Percentiles rank a stretch among this genome's conserved stretches.
phyloP scores from a whole-genome alignment of 2,329 filamentous ascomycete genomes.

The Ilyonectria destructans region DNA sequence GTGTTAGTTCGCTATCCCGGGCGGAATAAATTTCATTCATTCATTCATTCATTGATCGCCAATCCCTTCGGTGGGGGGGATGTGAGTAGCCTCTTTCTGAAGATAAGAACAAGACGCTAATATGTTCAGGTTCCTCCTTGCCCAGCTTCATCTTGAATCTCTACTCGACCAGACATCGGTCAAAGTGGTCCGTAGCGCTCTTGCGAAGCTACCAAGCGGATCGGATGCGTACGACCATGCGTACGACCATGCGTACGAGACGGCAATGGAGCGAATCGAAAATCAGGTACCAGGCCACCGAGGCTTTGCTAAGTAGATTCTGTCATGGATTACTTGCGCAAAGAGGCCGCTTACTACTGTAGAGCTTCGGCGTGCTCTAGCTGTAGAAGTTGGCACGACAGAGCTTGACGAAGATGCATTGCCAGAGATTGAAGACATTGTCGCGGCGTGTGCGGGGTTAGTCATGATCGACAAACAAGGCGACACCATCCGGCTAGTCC shows the following conservation, averaged over 20 bases:
- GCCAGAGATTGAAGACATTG: slow-evolving; percentile 30
- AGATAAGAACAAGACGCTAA: background rate
- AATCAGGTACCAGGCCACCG: slow-evolving; percentile 51
- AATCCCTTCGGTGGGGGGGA: slow-evolving; percentile 26
- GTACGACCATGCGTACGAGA: slow-evolving; percentile 59
- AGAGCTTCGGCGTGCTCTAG: slow-evolving; percentile 62
- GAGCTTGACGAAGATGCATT: slow-evolving; percentile 56
- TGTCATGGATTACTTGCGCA: slow-evolving; percentile 45
- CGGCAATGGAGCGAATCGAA: slow-evolving; percentile 61
- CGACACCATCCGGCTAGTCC: no score
- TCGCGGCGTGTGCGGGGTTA: no score
- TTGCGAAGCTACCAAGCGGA: slow-evolving; percentile 52
- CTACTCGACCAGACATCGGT: slow-evolving; percentile 41
- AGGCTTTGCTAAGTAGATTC: slow-evolving; percentile 57
- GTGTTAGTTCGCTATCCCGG: no score
- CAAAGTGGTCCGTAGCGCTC: slow-evolving; percentile 52
- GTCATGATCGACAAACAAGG: no score
- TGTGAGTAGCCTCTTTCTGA: slow-evolving; percentile 9
- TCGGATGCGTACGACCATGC: slow-evolving; percentile 53
- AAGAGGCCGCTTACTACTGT: slow-evolving; percentile 51
- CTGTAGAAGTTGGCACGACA: slow-evolving; percentile 48
- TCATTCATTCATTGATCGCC: no score
- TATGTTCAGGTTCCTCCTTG: slow-evolving; percentile 38
- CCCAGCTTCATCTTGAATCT: slow-evolving; percentile 40
- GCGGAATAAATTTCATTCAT: no score